Conservation (phyloP, 768 basidiomycete species). For the Daedaleopsis nitida region DNA sequence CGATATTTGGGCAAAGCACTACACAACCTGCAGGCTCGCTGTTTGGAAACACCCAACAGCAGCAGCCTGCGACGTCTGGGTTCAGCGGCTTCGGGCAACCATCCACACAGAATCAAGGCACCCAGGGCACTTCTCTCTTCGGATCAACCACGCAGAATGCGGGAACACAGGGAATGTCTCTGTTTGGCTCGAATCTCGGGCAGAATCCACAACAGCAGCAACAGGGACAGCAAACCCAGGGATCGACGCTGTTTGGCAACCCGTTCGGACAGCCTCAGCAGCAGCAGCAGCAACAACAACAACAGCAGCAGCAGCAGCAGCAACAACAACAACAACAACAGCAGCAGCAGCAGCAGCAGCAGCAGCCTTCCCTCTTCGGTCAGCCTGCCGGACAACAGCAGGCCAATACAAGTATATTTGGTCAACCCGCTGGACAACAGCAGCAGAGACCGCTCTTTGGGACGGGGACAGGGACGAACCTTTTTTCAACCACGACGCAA, state of each 20-base stretch:
- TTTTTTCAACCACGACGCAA: constrained; percentile 36
- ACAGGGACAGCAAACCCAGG: constrained; percentile 26
- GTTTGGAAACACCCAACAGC: constrained; percentile 20
- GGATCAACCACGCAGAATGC: constrained; percentile 17
- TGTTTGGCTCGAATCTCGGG: constrained; percentile 17
- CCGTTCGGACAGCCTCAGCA: constrained; percentile 19
- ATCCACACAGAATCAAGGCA: constrained; percentile 6
- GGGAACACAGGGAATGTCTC: constrained; percentile 2
- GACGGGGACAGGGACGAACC: too few species aligned
- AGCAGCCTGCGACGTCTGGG: constrained; percentile 11
- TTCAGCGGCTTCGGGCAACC: constrained; percentile 21
- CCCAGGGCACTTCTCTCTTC: constrained; percentile 14
- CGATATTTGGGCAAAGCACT: constrained; percentile 22
- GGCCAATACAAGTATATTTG: constrained; percentile 9
- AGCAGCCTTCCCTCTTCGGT: constrained; percentile 17
- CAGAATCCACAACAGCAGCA: constrained; percentile 22
- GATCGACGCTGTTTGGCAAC: constrained; percentile 22
- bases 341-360: constrained; percentile 25
- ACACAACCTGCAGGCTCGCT: constrained; percentile 18
- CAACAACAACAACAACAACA: constrained; percentile 23
- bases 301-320: constrained; percentile 27
- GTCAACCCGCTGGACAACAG: constrained; percentile 33
- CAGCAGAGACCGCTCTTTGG: constrained; percentile 24
- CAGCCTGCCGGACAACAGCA: constrained; percentile 30
- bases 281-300: constrained; percentile 19